phyloP scores from a whole-genome alignment of 2,329 filamentous ascomycete species.

The Sphaceloma murrayae region DNA sequence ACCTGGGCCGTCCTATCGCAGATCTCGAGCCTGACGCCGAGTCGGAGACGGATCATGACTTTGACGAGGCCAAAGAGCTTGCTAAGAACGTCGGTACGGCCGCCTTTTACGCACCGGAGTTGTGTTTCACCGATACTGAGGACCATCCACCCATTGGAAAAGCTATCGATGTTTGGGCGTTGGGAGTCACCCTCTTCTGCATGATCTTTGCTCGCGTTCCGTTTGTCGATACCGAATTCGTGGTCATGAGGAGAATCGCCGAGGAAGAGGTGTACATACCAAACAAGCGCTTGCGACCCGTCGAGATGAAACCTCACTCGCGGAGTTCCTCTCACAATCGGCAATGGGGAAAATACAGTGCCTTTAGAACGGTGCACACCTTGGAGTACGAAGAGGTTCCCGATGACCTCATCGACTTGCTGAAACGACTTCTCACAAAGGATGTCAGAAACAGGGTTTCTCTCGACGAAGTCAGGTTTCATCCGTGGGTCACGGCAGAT shows the following conservation, averaged over 20 bases:
- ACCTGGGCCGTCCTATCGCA: slow-evolving; percentile 78
- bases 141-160: slow-evolving; percentile 70
- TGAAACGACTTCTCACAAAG: slow-evolving; percentile 73
- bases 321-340: slow-evolving; percentile 36
- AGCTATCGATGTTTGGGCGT: slow-evolving; percentile 93
- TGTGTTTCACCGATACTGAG: slow-evolving; percentile 74
- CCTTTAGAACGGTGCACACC: slow-evolving; percentile 58
- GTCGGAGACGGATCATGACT: slow-evolving; percentile 64
- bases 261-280: slow-evolving; percentile 90
- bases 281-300: slow-evolving; percentile 66
- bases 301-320: slow-evolving; percentile 40
- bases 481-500: slow-evolving; percentile 79
- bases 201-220: slow-evolving; percentile 89
- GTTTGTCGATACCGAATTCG: slow-evolving; percentile 85
- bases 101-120: slow-evolving; percentile 92
- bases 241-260: slow-evolving; percentile 84
- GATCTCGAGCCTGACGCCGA: slow-evolving; percentile 54
- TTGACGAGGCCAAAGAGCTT: slow-evolving; percentile 79
- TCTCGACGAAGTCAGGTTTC: slow-evolving; percentile 82
- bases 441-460: slow-evolving; percentile 83
- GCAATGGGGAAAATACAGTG: slow-evolving; percentile 48
- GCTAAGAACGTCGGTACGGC: slow-evolving; percentile 97
- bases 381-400: slow-evolving; percentile 80
- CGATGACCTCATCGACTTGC: slow-evolving; percentile 66
- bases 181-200: slow-evolving; percentile 92